These are phyloP conservation scores for Colletotrichum sojae DNA, from an alignment of 2,329 filamentous ascomycete species.

Conservation along the genomic window DNA sequence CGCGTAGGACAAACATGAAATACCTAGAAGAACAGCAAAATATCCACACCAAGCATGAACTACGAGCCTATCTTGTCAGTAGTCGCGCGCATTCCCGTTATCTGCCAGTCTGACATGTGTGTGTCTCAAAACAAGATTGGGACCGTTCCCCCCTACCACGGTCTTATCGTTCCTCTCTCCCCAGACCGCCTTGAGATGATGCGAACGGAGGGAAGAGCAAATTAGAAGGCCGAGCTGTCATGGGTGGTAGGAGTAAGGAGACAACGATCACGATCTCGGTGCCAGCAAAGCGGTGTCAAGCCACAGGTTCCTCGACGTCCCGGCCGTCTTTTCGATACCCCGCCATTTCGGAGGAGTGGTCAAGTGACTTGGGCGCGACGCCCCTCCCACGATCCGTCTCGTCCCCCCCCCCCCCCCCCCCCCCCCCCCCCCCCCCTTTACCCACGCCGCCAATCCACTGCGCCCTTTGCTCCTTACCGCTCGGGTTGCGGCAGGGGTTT, in stretches of 20 bases:
- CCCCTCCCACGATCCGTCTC: conserved; percentile 12
- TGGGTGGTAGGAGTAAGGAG: not conserved
- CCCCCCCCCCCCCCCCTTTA: not conserved
- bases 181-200: too few species aligned
- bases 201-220: not conserved
- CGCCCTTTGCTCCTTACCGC: not conserved
- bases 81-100: too few species aligned
- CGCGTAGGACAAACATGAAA: not conserved
- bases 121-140: too few species aligned
- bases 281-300: conserved; percentile 18
- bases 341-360: conserved; percentile 15
- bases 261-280: not conserved
- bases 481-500: not conserved
- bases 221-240: not conserved
- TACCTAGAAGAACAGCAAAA: not conserved
- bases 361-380: conserved; percentile 30
- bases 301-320: conserved; percentile 2
- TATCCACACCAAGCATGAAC: too few species aligned
- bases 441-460: too few species aligned
- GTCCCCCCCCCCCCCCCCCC: conserved; percentile 1
- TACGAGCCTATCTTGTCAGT: not conserved
- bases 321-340: conserved; percentile 3
- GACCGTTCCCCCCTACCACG: too few species aligned
- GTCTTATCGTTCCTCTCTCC: too few species aligned
- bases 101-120: too few species aligned